Evolutionary conservation across 2,329 filamentous ascomycete species (phyloP).

Genomic region (Fusarium albidum): DNA sequence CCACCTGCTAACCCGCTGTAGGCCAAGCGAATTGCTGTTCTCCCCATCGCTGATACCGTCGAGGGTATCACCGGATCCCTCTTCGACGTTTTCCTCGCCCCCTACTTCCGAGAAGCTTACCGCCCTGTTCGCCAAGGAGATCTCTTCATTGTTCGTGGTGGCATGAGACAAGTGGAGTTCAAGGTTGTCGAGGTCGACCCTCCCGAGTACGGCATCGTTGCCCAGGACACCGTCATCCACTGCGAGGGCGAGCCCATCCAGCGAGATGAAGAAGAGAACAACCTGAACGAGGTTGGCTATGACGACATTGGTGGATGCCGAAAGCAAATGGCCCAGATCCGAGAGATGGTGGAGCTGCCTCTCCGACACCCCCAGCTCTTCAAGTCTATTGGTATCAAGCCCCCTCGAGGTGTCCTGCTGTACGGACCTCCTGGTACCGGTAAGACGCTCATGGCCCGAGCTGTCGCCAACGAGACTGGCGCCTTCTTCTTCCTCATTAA

Average conservation of each 20-base stretch:
- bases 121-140: conserved; percentile 96
- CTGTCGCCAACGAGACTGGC: conserved; percentile 98
- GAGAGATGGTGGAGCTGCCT: conserved; percentile 97
- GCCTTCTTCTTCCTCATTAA: conserved; percentile 99
- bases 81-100: conserved; percentile 98
- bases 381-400: conserved; percentile 99
- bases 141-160: conserved; percentile 95
- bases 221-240: conserved; percentile 98
- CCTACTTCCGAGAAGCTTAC: conserved; percentile 99
- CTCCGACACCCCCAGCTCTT: conserved; percentile 97
- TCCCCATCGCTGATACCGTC: conserved; percentile 97
- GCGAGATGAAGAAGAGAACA: conserved; percentile 98
- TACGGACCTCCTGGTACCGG: conserved; percentile 97
- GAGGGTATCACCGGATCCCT: conserved; percentile 97
- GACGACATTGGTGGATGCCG: conserved; percentile 99
- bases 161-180: conserved; percentile 99
- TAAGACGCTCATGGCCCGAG: conserved; percentile 99
- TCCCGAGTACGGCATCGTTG: conserved; percentile 97
- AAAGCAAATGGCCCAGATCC: conserved; percentile 99
- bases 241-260: conserved; percentile 92
- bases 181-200: conserved; percentile 99
- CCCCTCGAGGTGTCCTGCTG: conserved; percentile 95
- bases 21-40: conserved; percentile 98
- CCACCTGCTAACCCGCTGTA: conserved; percentile 48
- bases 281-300: conserved; percentile 98